A percentile compares a stretch with the other conserved stretches of the same genome.
Evolutionary conservation across 2,329 filamentous ascomycete genomes (phyloP).

Genomic region (Epicoccum nigrum): DNA sequence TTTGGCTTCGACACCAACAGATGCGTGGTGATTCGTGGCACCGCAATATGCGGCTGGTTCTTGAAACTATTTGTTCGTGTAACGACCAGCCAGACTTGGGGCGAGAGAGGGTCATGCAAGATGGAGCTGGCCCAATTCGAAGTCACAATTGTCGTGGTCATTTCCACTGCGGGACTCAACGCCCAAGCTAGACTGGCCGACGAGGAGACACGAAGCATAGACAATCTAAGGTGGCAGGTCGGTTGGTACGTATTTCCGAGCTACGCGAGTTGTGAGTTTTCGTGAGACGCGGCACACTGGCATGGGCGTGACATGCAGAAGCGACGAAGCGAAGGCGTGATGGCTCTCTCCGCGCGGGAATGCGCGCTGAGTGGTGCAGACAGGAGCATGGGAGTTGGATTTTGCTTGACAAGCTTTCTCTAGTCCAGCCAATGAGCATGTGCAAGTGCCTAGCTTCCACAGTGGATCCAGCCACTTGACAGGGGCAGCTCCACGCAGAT

Average conservation of each 20-base stretch:
- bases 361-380: constrained; percentile 38
- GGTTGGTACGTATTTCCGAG: constrained; percentile 34
- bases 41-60: constrained; percentile 25
- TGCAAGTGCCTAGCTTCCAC: constrained; percentile 28
- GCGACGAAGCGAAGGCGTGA: constrained; percentile 36
- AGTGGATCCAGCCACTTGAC: constrained; percentile 24
- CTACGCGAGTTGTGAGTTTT: constrained; percentile 27
- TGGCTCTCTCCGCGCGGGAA: constrained; percentile 33
- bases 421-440: constrained; percentile 40
- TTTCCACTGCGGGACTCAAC: constrained; percentile 40
- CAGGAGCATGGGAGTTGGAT: constrained; percentile 35
- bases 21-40: constrained; percentile 33
- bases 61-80: constrained; percentile 31
- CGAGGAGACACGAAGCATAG: constrained; percentile 31
- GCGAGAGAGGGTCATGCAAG: constrained; percentile 23
- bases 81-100: constrained; percentile 29
- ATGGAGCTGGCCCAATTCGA: constrained; percentile 32
- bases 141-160: constrained; percentile 36
- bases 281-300: constrained; percentile 37
- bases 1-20: constrained; percentile 25
- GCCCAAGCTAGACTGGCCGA: constrained; percentile 31
- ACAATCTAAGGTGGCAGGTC: constrained; percentile 42
- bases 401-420: constrained; percentile 48
- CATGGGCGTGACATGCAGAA: constrained; percentile 41
- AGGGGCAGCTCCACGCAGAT: constrained; percentile 30